A percentile compares a stretch with the other conserved stretches of the same genome.
Evolutionary conservation across 202 grass and related monocot genomes (phyloP).

Genomic region (Saccharum hybrid): DNA sequence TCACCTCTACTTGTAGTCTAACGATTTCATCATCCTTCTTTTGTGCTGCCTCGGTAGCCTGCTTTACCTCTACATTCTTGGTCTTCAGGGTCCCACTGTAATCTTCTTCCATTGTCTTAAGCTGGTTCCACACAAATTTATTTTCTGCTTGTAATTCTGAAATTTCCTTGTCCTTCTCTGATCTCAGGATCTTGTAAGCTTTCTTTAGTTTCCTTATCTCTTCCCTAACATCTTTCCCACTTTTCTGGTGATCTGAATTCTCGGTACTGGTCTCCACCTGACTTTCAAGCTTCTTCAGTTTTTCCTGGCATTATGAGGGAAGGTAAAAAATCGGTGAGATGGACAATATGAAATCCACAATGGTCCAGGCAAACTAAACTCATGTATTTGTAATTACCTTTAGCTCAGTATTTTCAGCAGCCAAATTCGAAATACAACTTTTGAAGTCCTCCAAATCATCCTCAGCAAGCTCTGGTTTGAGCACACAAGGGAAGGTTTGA

Average conservation of each 20-base stretch:
- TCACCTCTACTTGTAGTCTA: conserved; percentile 49
- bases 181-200: conserved; percentile 56
- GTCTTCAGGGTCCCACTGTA: conserved; percentile 42
- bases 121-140: conserved; percentile 81
- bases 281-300: conserved; percentile 47
- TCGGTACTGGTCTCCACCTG: neutral
- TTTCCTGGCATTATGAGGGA: conserved; percentile 49
- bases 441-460: conserved; percentile 59
- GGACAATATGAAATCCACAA: conserved; percentile 9
- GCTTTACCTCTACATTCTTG: conserved; percentile 48
- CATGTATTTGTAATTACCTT: conserved; percentile 54
- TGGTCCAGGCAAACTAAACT: neutral
- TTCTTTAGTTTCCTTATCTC: conserved; percentile 69
- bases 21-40: conserved; percentile 57
- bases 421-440: conserved; percentile 52
- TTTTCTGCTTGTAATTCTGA: conserved; percentile 48
- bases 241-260: neutral
- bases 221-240: conserved; percentile 19
- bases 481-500: conserved; percentile 30
- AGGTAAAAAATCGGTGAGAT: neutral
- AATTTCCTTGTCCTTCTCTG: conserved; percentile 61
- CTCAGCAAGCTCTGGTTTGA: conserved; percentile 58
- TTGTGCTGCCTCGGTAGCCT: conserved; percentile 42
- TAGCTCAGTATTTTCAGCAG: conserved; percentile 58
- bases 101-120: conserved; percentile 58